Evolutionary conservation across 2,329 filamentous ascomycete species (phyloP).

Genomic region (Cylindrodendrum hubeiense): DNA sequence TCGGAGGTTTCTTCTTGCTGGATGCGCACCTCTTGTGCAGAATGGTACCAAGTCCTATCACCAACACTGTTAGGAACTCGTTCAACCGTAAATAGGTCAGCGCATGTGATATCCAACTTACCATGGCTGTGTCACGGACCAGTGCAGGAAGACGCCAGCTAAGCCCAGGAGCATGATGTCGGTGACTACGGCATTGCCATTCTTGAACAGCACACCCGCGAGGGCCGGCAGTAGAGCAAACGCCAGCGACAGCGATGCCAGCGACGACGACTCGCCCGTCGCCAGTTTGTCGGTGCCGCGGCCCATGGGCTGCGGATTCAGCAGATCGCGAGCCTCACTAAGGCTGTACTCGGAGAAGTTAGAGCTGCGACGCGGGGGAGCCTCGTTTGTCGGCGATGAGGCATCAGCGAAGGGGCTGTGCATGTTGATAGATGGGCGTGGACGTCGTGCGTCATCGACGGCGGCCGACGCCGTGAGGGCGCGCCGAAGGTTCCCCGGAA

Average conservation of each 20-base stretch:
- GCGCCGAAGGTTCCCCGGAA: conserved; percentile 29
- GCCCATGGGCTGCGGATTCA: conserved; percentile 63
- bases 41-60: conserved; percentile 72
- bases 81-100: not conserved
- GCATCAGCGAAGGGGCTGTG: conserved; percentile 30
- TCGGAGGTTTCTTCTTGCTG: conserved; percentile 60
- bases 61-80: not conserved
- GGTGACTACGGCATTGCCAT: conserved; percentile 85
- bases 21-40: conserved; percentile 73
- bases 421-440: conserved; percentile 48
- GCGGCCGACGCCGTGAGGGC: conserved; percentile 43
- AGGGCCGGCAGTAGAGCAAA: conserved; percentile 88
- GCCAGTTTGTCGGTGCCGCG: conserved; percentile 47
- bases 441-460: conserved; percentile 57
- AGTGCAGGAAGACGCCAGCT: conserved; percentile 89
- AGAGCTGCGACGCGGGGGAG: conserved; percentile 75
- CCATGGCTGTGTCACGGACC: conserved; percentile 93
- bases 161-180: conserved; percentile 85
- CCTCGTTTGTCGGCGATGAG: conserved; percentile 42
- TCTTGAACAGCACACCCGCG: conserved; percentile 86
- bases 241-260: conserved; percentile 84
- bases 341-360: conserved; percentile 82
- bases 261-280: conserved; percentile 70
- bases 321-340: conserved; percentile 76
- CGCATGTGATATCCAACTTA: conserved; percentile 54